phyloP scores from a whole-genome alignment of 75 land plant genomes.

The Sequoiadendron giganteum region DNA sequence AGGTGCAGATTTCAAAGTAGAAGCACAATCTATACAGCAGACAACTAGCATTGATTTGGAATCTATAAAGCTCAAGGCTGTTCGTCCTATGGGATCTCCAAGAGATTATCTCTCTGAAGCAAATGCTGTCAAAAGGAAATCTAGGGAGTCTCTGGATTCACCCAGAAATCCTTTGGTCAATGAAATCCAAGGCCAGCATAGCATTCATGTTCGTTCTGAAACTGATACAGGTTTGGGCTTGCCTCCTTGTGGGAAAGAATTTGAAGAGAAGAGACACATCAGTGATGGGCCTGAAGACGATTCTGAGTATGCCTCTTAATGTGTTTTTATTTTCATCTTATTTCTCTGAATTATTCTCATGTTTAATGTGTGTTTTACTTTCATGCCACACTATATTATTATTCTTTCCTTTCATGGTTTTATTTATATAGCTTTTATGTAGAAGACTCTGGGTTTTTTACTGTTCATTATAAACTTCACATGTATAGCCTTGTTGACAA shows the following conservation, averaged over 20 bases:
- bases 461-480: not conserved
- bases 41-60: not conserved
- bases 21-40: not conserved
- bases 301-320: not conserved
- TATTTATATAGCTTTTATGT: not conserved
- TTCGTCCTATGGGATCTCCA: not conserved
- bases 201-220: not conserved
- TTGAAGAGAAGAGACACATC: not conserved
- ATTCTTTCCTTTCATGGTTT: not conserved
- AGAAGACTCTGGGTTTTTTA: not conserved
- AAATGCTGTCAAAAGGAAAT: not conserved
- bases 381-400: not conserved
- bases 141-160: not conserved
- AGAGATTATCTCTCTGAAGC: not conserved
- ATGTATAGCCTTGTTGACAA: not conserved
- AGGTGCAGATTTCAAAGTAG: not conserved
- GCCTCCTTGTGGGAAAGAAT: not conserved
- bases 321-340: not conserved
- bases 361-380: not conserved
- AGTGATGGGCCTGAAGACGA: not conserved
- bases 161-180: not conserved
- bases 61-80: not conserved
- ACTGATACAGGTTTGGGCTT: not conserved
- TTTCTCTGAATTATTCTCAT: not conserved
- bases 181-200: not conserved